phyloP scores from a whole-genome alignment of 805 yeast genomes.

The Wickerhamomyces xylosicus region DNA sequence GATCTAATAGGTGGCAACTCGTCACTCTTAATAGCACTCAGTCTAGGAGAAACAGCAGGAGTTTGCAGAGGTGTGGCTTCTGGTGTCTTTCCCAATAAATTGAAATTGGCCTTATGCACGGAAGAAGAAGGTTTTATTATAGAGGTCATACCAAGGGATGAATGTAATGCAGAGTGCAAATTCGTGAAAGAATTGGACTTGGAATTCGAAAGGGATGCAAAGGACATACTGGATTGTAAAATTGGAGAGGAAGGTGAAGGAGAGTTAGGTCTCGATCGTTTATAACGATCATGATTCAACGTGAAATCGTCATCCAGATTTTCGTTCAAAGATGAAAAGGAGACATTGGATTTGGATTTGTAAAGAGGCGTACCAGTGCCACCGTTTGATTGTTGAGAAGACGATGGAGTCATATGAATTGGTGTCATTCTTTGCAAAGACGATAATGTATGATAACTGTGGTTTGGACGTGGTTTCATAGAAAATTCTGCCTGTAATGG shows the following conservation, averaged over 20 bases:
- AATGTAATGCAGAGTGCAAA: conserved; percentile 13
- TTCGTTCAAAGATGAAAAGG: conserved; percentile 17
- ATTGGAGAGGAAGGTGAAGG: conserved; percentile 19
- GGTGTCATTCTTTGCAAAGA: conserved; percentile 61
- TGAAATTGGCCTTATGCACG: conserved; percentile 5
- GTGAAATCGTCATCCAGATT: conserved; percentile 34
- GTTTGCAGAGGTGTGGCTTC: conserved; percentile 21
- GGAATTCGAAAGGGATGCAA: conserved; percentile 10
- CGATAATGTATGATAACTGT: conserved; percentile 24
- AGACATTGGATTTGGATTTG: conserved; percentile 18
- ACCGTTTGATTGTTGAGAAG: conserved; percentile 8
- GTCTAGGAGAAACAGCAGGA: conserved; percentile 17
- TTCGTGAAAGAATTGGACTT: conserved; percentile 17
- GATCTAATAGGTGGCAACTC: conserved; percentile 20
- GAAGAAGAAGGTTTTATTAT: neutral
- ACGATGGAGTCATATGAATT: conserved; percentile 22
- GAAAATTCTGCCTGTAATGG: conserved; percentile 2
- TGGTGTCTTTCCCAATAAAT: conserved; percentile 18
- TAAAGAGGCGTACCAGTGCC: conserved; percentile 11
- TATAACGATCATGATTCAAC: conserved; percentile 19
- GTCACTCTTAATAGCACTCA: conserved; percentile 10
- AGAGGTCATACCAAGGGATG: conserved; percentile 13
- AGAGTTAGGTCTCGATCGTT: conserved; percentile 29
- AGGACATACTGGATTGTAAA: conserved; percentile 4
- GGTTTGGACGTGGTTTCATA: conserved; percentile 6